Percentiles rank a stretch among this genome's conserved stretches.
These are phyloP conservation scores for Pseudocercospora fuligena DNA, from an alignment of 2,329 filamentous ascomycete species.

Conservation along the genomic window DNA sequence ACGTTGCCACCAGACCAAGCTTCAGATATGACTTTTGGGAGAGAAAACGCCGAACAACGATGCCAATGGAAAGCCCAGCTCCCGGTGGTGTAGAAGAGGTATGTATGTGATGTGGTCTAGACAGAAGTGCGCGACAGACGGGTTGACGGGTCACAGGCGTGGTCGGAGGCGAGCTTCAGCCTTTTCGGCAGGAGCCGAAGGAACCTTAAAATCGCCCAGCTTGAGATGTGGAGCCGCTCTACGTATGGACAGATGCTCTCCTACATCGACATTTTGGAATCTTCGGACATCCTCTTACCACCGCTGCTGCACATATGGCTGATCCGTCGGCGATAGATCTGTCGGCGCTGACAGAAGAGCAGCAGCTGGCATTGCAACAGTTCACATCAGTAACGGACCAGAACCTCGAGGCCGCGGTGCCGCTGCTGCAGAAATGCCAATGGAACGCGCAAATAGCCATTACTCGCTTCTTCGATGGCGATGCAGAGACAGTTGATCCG, in stretches of 20 bases:
- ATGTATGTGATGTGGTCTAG: neutral
- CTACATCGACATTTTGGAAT: neutral
- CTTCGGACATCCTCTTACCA: neutral
- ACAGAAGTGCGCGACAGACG: neutral
- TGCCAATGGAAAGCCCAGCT: conserved; percentile 11
- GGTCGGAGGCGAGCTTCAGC: conserved; percentile 2
- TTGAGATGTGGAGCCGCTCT: neutral
- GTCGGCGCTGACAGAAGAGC: conserved; percentile 72
- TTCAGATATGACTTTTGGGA: neutral
- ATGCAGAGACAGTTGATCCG: conserved; percentile 82
- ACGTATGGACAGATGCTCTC: neutral
- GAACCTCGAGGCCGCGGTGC: conserved; percentile 73
- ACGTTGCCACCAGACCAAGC: neutral
- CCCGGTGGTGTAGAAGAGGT: neutral
- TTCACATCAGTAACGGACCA: conserved; percentile 89
- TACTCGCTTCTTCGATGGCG: conserved; percentile 96
- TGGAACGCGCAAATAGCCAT: conserved; percentile 99
- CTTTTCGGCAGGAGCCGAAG: conserved; percentile 5
- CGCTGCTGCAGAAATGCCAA: conserved; percentile 81
- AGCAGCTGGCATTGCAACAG: conserved; percentile 85
- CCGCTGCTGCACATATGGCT: neutral
- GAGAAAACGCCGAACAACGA: neutral
- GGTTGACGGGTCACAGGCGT: neutral
- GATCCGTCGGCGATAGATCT: conserved; percentile 55
- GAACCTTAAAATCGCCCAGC: neutral